phyloP scores from a whole-genome alignment of 164 flowering plant genomes.

The Vitis labrusca region DNA sequence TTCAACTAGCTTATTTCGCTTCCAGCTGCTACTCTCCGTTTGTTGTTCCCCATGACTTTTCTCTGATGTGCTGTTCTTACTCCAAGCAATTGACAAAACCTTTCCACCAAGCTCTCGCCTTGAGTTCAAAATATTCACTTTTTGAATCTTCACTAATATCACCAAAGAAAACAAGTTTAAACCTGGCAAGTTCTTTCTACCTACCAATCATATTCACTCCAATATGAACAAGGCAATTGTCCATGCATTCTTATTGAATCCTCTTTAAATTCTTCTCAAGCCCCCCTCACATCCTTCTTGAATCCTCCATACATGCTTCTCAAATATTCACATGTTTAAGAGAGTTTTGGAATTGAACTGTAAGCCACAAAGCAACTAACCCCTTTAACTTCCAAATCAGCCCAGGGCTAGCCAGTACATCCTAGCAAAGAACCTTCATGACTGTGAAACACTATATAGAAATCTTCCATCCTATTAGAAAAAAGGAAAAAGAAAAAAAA shows the following conservation, averaged over 20 bases:
- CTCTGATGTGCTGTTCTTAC: background rate
- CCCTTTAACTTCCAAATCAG: slow-evolving; percentile 11
- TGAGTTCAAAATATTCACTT: slow-evolving; percentile 1
- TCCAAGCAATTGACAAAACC: background rate
- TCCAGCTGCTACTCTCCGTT: background rate
- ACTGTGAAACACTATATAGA: slow-evolving; percentile 8
- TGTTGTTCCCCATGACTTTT: background rate
- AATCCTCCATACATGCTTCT: slow-evolving; percentile 3
- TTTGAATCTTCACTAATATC: slow-evolving; percentile 1
- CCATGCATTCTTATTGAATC: no score
- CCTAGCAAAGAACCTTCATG: slow-evolving; percentile 1
- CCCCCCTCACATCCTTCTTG: slow-evolving; percentile 12
- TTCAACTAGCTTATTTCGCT: background rate
- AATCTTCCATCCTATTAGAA: slow-evolving; percentile 10
- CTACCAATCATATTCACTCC: slow-evolving; percentile 14
- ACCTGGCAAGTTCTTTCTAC: slow-evolving; percentile 16
- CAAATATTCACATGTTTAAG: background rate
- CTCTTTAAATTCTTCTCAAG: slow-evolving; percentile 1
- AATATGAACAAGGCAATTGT: slow-evolving; percentile 10
- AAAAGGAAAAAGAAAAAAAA: background rate
- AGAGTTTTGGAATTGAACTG: background rate
- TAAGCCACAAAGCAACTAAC: slow-evolving; percentile 10
- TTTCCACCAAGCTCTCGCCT: background rate
- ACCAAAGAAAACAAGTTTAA: slow-evolving; percentile 14
- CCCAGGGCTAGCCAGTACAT: slow-evolving; percentile 4